These are phyloP conservation scores for Teratosphaeria epicoccoides DNA, from an alignment of 2,329 filamentous ascomycete species.

Conservation along the genomic window DNA sequence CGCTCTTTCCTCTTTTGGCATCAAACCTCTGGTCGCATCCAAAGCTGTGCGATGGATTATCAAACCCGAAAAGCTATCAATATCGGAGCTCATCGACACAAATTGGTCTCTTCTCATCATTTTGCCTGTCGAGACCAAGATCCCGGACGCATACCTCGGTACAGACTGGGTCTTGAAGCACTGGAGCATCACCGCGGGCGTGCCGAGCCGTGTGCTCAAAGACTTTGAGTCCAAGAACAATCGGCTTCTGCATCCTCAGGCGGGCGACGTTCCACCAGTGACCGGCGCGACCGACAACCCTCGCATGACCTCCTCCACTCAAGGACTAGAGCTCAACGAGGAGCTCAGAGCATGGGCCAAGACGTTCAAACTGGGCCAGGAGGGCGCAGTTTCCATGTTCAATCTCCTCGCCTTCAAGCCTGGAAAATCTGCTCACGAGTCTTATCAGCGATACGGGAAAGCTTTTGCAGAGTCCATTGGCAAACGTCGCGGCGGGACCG, in stretches of 20 bases:
- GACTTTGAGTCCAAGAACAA: constrained; percentile 29
- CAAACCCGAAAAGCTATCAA: constrained; percentile 34
- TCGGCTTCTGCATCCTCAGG: constrained; percentile 29
- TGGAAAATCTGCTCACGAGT: constrained; percentile 36
- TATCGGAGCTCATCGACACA: constrained; percentile 31
- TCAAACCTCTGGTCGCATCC: constrained; percentile 34
- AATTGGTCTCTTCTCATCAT: constrained; percentile 42
- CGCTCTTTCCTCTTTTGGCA: constrained; percentile 25
- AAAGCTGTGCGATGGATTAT: constrained; percentile 42
- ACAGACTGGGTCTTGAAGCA: constrained; percentile 18
- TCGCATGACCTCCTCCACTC: constrained; percentile 27
- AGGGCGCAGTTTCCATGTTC: constrained; percentile 49
- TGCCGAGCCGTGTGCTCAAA: constrained; percentile 33
- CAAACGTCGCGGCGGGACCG: constrained; percentile 42
- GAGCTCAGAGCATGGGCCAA: constrained; percentile 44
- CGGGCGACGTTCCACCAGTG: constrained; percentile 25
- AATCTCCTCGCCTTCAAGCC: constrained; percentile 49
- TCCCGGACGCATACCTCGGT: constrained; percentile 14
- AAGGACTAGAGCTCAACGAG: constrained; percentile 45
- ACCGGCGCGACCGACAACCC: constrained; percentile 25
- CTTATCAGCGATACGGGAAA: constrained; percentile 49
- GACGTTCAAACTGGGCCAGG: constrained; percentile 23
- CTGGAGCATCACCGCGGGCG: constrained; percentile 30
- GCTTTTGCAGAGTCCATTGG: constrained; percentile 43
- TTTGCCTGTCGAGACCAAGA: constrained; percentile 21